These are phyloP conservation scores for Fusarium sp. DNA, from an alignment of 2,329 filamentous ascomycete species.

Conservation along the genomic window DNA sequence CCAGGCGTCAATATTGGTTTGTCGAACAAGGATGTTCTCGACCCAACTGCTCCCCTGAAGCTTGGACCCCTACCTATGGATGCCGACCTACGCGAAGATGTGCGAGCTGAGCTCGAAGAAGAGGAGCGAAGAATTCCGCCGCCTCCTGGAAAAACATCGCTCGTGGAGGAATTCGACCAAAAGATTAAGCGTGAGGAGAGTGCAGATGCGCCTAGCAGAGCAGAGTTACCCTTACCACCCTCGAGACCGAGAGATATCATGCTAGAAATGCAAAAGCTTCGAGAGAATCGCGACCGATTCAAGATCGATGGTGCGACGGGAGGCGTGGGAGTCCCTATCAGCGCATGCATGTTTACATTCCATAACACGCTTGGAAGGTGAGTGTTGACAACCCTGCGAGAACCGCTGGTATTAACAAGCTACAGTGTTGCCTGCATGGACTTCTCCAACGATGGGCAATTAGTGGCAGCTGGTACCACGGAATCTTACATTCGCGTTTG, in stretches of 20 bases:
- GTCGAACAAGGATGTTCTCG: slow-evolving; percentile 69
- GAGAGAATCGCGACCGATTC: slow-evolving; percentile 92
- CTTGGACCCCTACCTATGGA: slow-evolving; percentile 90
- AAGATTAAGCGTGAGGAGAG: slow-evolving; percentile 91
- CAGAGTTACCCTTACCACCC: slow-evolving; percentile 86
- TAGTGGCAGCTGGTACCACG: slow-evolving; percentile 89
- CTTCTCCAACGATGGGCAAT: slow-evolving; percentile 89
- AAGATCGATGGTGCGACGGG: slow-evolving; percentile 86
- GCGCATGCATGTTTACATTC: slow-evolving; percentile 97
- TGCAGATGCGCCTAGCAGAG: slow-evolving; percentile 81
- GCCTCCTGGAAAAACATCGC: slow-evolving; percentile 73
- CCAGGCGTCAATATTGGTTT: slow-evolving; percentile 72
- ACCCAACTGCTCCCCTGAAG: slow-evolving; percentile 70
- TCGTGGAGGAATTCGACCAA: slow-evolving; percentile 89
- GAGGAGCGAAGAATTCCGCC: slow-evolving; percentile 85
- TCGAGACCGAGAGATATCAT: slow-evolving; percentile 90
- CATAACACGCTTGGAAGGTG: slow-evolving; percentile 95
- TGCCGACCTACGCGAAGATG: slow-evolving; percentile 81
- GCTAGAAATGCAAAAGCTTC: slow-evolving; percentile 93
- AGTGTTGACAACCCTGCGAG: slow-evolving; percentile 44
- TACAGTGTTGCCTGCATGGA: slow-evolving; percentile 88
- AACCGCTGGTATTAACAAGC: slow-evolving; percentile 24
- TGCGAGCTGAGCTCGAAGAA: slow-evolving; percentile 87
- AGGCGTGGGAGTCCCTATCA: slow-evolving; percentile 84
- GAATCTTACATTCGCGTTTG: slow-evolving; percentile 97